phyloP scores from a whole-genome alignment of 768 basidiomycete species.

The Pleurotus tuber-regium region DNA sequence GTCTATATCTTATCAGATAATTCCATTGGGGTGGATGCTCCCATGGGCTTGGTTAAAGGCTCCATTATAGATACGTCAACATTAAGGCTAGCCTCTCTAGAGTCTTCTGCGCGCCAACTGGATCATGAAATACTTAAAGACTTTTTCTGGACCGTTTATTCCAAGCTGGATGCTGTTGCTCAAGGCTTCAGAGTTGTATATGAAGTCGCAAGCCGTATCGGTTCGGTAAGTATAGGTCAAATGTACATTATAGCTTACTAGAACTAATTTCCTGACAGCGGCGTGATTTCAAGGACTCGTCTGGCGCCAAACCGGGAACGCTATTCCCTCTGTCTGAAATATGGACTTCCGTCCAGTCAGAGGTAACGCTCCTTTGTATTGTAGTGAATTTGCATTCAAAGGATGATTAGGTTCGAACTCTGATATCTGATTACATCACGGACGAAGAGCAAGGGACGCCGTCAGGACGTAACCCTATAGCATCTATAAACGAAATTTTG shows the following conservation, averaged over 20 bases:
- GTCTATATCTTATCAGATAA: slow-evolving; percentile 47
- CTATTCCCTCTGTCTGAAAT: slow-evolving; percentile 84
- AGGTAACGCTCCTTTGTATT: slow-evolving; percentile 51
- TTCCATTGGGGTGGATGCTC: slow-evolving; percentile 20
- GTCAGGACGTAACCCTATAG: slow-evolving; percentile 82
- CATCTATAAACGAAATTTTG: slow-evolving; percentile 91
- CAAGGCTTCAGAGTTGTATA: slow-evolving; percentile 89
- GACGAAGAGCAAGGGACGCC: slow-evolving; percentile 83
- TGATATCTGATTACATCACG: slow-evolving; percentile 88
- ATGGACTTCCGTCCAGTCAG: slow-evolving; percentile 85
- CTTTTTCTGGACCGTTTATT: slow-evolving; percentile 96
- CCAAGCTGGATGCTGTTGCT: slow-evolving; percentile 89
- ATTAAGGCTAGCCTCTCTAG: slow-evolving; percentile 69
- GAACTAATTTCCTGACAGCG: slow-evolving; percentile 50
- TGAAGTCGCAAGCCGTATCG: slow-evolving; percentile 89
- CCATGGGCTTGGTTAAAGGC: slow-evolving; percentile 21
- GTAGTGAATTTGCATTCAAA: slow-evolving; percentile 7
- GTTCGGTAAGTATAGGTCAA: slow-evolving; percentile 63
- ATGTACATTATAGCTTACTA: neutral
- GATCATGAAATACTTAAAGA: slow-evolving; percentile 89
- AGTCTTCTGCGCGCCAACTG: slow-evolving; percentile 64
- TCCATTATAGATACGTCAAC: slow-evolving; percentile 44
- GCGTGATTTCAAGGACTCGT: slow-evolving; percentile 87
- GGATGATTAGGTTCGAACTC: slow-evolving; percentile 63
- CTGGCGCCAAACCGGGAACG: slow-evolving; percentile 70